Conservation (phyloP, 2,329 filamentous ascomycete genomes). For the Neocucurbitaria cava region DNA sequence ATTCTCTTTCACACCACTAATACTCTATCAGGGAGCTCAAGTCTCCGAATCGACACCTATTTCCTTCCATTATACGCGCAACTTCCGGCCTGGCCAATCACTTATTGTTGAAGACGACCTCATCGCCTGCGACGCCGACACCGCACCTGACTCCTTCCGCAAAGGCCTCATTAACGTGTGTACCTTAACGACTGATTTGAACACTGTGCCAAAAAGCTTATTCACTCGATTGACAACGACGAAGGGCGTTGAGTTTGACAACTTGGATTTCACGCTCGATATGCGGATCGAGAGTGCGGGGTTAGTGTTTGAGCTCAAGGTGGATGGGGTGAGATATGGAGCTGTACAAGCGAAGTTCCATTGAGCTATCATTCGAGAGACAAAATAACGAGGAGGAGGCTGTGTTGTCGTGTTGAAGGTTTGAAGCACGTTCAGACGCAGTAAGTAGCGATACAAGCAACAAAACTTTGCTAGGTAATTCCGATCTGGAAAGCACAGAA, state of each 20-base stretch:
- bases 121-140: conserved; percentile 75
- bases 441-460: background rate
- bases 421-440: background rate
- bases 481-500: background rate
- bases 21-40: conserved; percentile 66
- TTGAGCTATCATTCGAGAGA: conserved; percentile 42
- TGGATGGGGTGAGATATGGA: conserved; percentile 79
- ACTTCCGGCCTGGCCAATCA: conserved; percentile 80
- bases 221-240: conserved; percentile 81
- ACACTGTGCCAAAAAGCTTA: conserved; percentile 73
- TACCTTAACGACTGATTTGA: conserved; percentile 80
- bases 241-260: conserved; percentile 80
- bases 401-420: background rate
- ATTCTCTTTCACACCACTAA: conserved; percentile 7
- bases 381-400: background rate
- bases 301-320: conserved; percentile 77
- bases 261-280: conserved; percentile 80
- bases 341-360: conserved; percentile 81
- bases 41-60: conserved; percentile 77
- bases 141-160: conserved; percentile 62
- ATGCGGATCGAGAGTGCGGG: conserved; percentile 83
- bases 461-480: background rate
- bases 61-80: conserved; percentile 84
- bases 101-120: conserved; percentile 81
- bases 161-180: conserved; percentile 72